Evolutionary conservation across 805 yeast species (phyloP), one percentile per base, ranked within the genome.

Genomic region (Wickerhamomyces bovis): DNA sequence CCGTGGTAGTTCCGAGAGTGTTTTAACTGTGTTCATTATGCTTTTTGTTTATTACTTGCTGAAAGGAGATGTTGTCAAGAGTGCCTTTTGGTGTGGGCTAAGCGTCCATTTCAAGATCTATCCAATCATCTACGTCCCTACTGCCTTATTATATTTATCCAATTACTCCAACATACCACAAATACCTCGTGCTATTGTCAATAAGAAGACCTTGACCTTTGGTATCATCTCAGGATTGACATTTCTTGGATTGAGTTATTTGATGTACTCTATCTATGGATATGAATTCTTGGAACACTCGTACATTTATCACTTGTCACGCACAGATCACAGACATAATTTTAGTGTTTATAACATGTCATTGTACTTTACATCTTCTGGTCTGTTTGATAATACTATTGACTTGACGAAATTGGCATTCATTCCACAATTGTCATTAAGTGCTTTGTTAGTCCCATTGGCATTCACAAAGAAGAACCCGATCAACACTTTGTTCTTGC

Each of bases 261-360:
- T 72, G 31, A 88, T 92, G 95, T 88, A 79, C 65, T 22, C 50
- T 6, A 51, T 75, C 2, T 90, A 89, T 59, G 97, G 96, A 1
- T 61, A 67, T 41, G 92, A 87, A 52, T 92, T 83, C 60, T 49
- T 94, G 12, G 70, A 78, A 38, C 86, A 92, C 55, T 76, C 97
- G 0, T 89, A 87, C 61, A 60, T 89, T 5, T 90, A 92, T 62
- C 99, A 92, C 64, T 67, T 92, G 38, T 71, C 78, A 9, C 72
- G 99, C 50, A 65, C 88, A 4, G 99, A 94, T 63, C 99, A 94
- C 64, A 78, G 99, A 42, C 99, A 94, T 66, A 94, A 94, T 65
- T 94, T 94, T 61, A 87, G 96, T 5, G 71, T 90, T 2, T 94
- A 90, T 76, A 86, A 90, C 62, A 69, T 88, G 12, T 69, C 83